Evolutionary conservation across 2,329 filamentous ascomycete species (phyloP).

Genomic region (Phyllosticta citrichinensis): DNA sequence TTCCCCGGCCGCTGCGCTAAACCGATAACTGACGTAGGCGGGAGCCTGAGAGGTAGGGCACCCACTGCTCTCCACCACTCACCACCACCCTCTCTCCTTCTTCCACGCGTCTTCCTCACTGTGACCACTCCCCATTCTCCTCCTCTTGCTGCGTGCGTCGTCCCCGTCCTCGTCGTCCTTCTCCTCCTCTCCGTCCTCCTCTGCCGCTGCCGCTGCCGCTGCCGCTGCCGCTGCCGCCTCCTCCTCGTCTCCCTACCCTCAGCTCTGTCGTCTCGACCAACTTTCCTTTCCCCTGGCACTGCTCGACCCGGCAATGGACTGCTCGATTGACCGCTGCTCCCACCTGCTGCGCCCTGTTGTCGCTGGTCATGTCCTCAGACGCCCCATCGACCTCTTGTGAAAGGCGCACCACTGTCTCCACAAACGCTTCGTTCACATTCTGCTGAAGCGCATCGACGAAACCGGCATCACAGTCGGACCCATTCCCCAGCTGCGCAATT

Average conservation of each 20-base stretch:
- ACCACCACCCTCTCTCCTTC: background rate
- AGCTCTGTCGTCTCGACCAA: background rate
- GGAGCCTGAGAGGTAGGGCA: background rate
- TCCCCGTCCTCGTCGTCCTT: background rate
- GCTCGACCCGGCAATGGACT: background rate
- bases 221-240: too few species aligned
- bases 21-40: background rate
- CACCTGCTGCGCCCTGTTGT: background rate
- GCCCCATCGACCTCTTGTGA: background rate
- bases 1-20: background rate
- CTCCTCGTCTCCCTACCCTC: background rate
- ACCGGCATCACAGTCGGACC: background rate
- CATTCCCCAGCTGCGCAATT: background rate
- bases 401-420: background rate
- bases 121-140: background rate
- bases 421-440: background rate
- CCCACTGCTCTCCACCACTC: background rate
- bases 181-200: background rate
- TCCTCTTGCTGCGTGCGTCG: background rate
- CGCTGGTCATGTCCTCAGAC: background rate
- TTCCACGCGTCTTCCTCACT: background rate
- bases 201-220: too few species aligned
- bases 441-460: background rate
- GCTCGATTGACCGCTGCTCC: background rate
- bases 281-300: background rate